These are phyloP conservation scores for Aphanoascus verrucosus DNA, from an alignment of 2,329 filamentous ascomycete species.

Conservation along the genomic window DNA sequence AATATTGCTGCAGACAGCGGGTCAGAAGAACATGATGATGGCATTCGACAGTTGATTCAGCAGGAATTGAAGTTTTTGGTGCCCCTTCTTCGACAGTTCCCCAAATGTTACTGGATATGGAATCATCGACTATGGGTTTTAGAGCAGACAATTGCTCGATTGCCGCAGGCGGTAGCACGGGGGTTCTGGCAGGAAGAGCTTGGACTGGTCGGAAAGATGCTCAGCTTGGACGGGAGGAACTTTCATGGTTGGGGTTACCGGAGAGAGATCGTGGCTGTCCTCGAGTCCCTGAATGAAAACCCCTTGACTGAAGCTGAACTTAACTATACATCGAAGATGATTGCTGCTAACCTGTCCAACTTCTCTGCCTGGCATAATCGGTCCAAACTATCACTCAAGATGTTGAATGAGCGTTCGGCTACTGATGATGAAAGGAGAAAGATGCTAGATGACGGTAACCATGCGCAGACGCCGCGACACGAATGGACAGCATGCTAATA, in stretches of 20 bases:
- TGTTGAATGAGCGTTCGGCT: constrained; percentile 61
- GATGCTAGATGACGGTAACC: constrained; percentile 60
- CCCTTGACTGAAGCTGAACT: constrained; percentile 74
- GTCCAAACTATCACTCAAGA: constrained; percentile 65
- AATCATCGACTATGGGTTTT: constrained; percentile 86
- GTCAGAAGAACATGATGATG: constrained; percentile 25
- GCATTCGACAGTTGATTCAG: constrained; percentile 47
- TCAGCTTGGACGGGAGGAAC: constrained; percentile 74
- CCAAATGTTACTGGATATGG: constrained; percentile 99
- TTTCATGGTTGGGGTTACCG: constrained; percentile 97
- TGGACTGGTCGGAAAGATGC: constrained; percentile 73
- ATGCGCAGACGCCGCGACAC: background rate
- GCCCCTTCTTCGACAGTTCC: constrained; percentile 70
- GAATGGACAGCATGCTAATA: background rate
- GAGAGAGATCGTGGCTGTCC: constrained; percentile 60
- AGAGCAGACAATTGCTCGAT: constrained; percentile 54
- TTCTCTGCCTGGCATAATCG: constrained; percentile 96
- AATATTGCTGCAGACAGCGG: background rate
- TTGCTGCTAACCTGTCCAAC: constrained; percentile 74
- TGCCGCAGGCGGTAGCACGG: constrained; percentile 48
- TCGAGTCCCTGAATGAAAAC: constrained; percentile 49
- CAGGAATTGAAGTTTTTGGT: constrained; percentile 73
- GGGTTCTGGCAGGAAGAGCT: constrained; percentile 78
- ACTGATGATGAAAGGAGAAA: constrained; percentile 50
- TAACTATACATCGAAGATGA: constrained; percentile 82